Evolutionary conservation across 176 grass and related monocot genomes (phyloP).

Genomic region (Oryza glaberrima): DNA sequence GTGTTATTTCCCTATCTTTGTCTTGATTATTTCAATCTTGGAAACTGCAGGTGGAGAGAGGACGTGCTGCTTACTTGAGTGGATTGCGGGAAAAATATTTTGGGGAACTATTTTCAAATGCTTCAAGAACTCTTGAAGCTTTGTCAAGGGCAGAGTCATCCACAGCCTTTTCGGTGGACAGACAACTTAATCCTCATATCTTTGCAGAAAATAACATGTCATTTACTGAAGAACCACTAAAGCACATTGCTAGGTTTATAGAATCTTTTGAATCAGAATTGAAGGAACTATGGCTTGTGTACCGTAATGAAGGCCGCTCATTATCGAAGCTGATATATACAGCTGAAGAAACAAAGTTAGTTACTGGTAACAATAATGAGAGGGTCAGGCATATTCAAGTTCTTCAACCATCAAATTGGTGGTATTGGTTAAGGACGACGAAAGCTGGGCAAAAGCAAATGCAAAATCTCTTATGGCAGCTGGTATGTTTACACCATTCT

Average conservation of each 20-base stretch:
- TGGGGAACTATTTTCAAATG: conserved; percentile 91
- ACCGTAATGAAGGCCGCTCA: conserved; percentile 80
- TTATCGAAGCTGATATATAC: conserved; percentile 92
- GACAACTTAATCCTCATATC: conserved; percentile 35
- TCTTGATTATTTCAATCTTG: conserved; percentile 20
- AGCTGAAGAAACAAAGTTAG: conserved; percentile 79
- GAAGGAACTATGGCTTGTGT: conserved; percentile 98
- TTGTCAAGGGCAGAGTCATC: conserved; percentile 43
- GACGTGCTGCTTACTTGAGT: conserved; percentile 87
- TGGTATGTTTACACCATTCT: conserved; percentile 58
- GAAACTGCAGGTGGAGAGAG: conserved; percentile 87
- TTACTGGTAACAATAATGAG: conserved; percentile 67
- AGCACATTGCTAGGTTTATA: conserved; percentile 94
- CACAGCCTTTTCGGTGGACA: conserved; percentile 36
- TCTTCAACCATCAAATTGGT: conserved; percentile 86
- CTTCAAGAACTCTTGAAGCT: conserved; percentile 67
- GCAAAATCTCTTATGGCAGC: conserved; percentile 88
- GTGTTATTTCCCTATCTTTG: conserved; percentile 3
- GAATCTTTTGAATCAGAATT: conserved; percentile 96
- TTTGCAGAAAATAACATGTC: conserved; percentile 48
- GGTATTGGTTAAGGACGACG: conserved; percentile 92
- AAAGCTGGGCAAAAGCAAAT: conserved; percentile 85
- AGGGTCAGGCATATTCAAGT: conserved; percentile 71
- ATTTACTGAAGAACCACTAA: conserved; percentile 64
- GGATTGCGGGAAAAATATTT: conserved; percentile 95